These are phyloP conservation scores for Acanthamoeba castellanii DNA, from an alignment of 208 protist genomes.

Conservation along the genomic window DNA sequence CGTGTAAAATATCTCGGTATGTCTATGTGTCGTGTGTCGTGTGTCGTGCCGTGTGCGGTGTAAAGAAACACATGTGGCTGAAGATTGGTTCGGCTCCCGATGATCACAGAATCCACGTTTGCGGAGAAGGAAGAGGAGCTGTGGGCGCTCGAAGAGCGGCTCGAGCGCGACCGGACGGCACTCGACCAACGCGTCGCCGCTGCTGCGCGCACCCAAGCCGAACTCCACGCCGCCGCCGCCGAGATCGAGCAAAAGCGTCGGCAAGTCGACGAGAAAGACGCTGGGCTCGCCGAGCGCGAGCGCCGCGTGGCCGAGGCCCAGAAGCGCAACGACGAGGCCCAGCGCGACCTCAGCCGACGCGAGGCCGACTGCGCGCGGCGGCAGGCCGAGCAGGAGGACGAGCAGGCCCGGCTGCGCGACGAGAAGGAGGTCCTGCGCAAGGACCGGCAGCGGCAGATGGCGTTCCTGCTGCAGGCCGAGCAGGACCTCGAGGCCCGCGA, in stretches of 20 bases:
- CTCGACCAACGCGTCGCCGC: background rate
- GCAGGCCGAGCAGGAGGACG: slow-evolving; percentile 31
- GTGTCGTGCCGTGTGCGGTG: too few relatives aligned
- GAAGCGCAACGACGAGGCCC: background rate
- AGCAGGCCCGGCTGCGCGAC: background rate
- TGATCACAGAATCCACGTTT: background rate
- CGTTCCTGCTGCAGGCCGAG: slow-evolving; percentile 19
- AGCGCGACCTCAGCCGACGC: background rate
- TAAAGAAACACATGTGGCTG: background rate
- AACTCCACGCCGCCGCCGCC: background rate
- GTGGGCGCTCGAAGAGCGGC: background rate
- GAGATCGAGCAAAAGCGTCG: background rate
- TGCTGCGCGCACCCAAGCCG: background rate
- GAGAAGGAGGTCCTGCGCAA: background rate
- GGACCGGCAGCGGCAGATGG: slow-evolving; percentile 33
- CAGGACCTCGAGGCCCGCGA: background rate
- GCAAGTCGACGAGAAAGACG: background rate
- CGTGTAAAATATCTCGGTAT: background rate
- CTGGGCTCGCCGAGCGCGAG: background rate
- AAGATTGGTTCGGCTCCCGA: too few relatives aligned
- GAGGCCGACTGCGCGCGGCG: background rate
- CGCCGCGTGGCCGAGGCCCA: slow-evolving; percentile 9
- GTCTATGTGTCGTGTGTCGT: background rate
- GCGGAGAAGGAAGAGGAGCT: slow-evolving; percentile 8
- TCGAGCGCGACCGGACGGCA: background rate